A percentile compares a stretch with the other conserved stretches of the same genome.
Conservation (phyloP, 2,329 filamentous ascomycete species). For the Gnomoniopsis smithogilvyi region DNA sequence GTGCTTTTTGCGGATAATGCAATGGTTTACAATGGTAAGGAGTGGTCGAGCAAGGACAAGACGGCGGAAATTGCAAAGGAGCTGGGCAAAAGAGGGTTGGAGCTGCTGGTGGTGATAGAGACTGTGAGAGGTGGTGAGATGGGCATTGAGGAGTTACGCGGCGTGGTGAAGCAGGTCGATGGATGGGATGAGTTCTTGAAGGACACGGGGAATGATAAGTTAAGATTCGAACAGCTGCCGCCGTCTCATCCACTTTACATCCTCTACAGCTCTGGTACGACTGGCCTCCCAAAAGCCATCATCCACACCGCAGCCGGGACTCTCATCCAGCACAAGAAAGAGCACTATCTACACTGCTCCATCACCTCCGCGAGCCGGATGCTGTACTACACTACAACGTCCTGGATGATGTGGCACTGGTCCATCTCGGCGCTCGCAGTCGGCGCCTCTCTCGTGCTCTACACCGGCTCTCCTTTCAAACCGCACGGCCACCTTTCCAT, state of each 20-base stretch:
- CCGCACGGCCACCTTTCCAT: conserved; percentile 78
- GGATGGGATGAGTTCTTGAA: conserved; percentile 45
- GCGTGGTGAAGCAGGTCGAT: conserved; percentile 36
- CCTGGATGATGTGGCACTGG: conserved; percentile 99
- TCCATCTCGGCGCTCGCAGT: conserved; percentile 80
- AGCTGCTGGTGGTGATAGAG: conserved; percentile 71
- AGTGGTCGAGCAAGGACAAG: conserved; percentile 77
- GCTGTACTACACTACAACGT: conserved; percentile 92
- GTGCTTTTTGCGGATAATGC: conserved; percentile 86
- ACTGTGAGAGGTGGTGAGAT: conserved; percentile 49
- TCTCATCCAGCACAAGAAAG: conserved; percentile 94
- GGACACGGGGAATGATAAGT: conserved; percentile 39
- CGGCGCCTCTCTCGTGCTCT: conserved; percentile 80
- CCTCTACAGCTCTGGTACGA: conserved; percentile 90
- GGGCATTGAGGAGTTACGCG: conserved; percentile 38
- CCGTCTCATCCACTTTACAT: conserved; percentile 92
- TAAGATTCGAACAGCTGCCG: conserved; percentile 71
- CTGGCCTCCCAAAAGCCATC: conserved; percentile 84
- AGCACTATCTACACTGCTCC: conserved; percentile 84
- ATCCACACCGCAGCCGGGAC: conserved; percentile 89
- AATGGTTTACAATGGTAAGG: conserved; percentile 85
- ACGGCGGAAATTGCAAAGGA: conserved; percentile 70
- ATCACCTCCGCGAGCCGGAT: conserved; percentile 69
- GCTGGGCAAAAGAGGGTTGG: conserved; percentile 57
- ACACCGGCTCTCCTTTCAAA: conserved; percentile 88